phyloP scores from a whole-genome alignment of 1,284 basidiomycete genomes.

The Abortiporus biennis region DNA sequence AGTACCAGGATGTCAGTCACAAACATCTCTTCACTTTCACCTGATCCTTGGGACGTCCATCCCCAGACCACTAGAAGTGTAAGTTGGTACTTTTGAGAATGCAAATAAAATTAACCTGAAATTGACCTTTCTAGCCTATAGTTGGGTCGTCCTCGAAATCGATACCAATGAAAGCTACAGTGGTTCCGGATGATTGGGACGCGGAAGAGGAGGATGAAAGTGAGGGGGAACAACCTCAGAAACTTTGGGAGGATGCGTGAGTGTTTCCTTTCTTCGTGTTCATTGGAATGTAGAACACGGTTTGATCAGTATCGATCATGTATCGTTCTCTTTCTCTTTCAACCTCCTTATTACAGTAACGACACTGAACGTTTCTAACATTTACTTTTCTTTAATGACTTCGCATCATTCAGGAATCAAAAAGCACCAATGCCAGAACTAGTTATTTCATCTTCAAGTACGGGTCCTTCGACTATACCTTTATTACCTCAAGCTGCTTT shows the following conservation, averaged over 20 bases:
- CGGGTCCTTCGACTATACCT: slow-evolving; percentile 14
- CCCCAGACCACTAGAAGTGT: slow-evolving; percentile 6
- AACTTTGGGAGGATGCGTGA: slow-evolving; percentile 42
- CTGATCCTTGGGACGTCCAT: slow-evolving; percentile 14
- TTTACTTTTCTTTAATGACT: no score
- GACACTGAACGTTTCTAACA: no score
- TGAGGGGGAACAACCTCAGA: slow-evolving; percentile 25
- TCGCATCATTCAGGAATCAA: slow-evolving; percentile 29
- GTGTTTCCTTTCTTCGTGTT: no score
- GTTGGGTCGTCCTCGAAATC: no score
- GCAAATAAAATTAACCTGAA: no score
- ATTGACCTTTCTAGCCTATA: no score
- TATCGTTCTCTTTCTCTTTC: no score
- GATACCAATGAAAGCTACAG: no score
- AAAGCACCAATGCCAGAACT: slow-evolving; percentile 42
- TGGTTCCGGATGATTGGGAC: slow-evolving; percentile 41
- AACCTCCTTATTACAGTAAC: no score
- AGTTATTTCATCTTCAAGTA: slow-evolving; percentile 28
- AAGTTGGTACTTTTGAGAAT: not conserved
- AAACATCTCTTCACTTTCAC: slow-evolving; percentile 1
- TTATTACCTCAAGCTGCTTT: slow-evolving; percentile 31
- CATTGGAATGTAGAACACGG: no score
- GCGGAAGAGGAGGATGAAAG: slow-evolving; percentile 32
- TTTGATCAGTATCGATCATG: no score
- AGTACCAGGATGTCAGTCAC: slow-evolving; percentile 9